A percentile compares a stretch with the other conserved stretches of the same genome.
phyloP scores from a whole-genome alignment of 345 rosid genomes.

The Eucalyptus pauciflora region DNA sequence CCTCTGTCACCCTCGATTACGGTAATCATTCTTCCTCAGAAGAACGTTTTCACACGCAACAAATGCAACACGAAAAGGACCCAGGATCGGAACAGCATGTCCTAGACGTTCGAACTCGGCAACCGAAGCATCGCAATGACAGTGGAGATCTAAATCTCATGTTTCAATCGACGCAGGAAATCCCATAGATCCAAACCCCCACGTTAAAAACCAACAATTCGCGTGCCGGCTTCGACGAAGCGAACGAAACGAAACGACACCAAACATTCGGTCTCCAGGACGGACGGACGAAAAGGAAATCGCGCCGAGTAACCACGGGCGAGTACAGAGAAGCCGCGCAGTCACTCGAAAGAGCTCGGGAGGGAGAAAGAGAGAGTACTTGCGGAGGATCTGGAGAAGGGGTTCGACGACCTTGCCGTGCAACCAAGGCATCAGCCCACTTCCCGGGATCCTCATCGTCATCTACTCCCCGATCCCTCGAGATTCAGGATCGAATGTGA shows the following conservation, averaged over 20 bases:
- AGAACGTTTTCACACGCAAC: neutral
- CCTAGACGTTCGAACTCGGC: neutral
- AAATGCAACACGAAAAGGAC: neutral
- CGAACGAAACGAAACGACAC: neutral
- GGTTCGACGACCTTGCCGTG: slow-evolving; percentile 53
- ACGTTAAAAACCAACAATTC: neutral
- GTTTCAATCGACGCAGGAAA: neutral
- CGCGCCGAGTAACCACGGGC: neutral
- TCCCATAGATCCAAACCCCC: neutral
- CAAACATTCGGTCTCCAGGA: neutral
- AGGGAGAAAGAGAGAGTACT: slow-evolving; percentile 14
- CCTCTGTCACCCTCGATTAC: neutral
- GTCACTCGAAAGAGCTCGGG: neutral
- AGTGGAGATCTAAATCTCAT: neutral
- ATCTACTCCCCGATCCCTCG: neutral
- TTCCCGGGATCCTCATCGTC: neutral
- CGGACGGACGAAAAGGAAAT: neutral
- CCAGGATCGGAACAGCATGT: neutral
- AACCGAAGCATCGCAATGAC: neutral
- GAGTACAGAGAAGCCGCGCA: neutral
- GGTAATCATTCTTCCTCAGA: neutral
- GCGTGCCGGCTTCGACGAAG: neutral
- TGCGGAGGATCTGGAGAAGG: slow-evolving; percentile 58
- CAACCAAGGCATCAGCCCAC: slow-evolving; percentile 31
- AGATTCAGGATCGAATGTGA: neutral